Base-by-base conservation (phyloP, 768 basidiomycete genomes). In the Nidularia sp. region DNA sequence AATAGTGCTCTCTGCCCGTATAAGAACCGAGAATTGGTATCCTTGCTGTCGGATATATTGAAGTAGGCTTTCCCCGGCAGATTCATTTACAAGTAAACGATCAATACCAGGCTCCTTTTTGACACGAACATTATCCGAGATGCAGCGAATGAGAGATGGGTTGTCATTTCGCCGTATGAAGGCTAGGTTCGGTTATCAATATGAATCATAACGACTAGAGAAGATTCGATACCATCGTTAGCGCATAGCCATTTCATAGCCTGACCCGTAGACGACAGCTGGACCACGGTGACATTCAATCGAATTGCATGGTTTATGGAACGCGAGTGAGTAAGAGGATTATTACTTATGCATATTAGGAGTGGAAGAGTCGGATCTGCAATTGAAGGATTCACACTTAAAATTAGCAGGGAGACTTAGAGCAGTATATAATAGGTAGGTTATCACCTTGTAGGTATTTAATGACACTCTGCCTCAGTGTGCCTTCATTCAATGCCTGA, bases 311-410 rank as follows among this genome's bases (percentile, higher is more conserved):
- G 39, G 2, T 41, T 31, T 12, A 61, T 52, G 41, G 57, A 58
- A 6, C 22, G 12, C 1, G 29, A 31, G 31, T 55, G 63, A 34
- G 61, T 62, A 0, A 52, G 52, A n/a, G 59, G 60, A 1, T 53
- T 35, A 48, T 67, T 65, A 45, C 66, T 65, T 25, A 67, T 57
- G 65, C 67, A 70, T n/a, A 70, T 50, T 7, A 67, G 45, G 3
- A 64, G 47, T 8, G 67, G 66, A 48, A 41, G 43, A 45, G 50
- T 47, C 13, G 34, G 15, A 10, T 51, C 36, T 39, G 36, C 18
- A 18, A 18, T 18, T 18, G 18, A 18, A 18, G 18, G 18, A 18
- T 18, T 18, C 18, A 18, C 18, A 18, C 18, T 18, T 18, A 18
- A 18, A 18, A 18, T 18, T 18, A 18, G 8, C n/a, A 39, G 8